These are phyloP conservation scores for Aquilaria agallochum DNA, from an alignment of 441 rosid genomes.

Conservation along the genomic window DNA sequence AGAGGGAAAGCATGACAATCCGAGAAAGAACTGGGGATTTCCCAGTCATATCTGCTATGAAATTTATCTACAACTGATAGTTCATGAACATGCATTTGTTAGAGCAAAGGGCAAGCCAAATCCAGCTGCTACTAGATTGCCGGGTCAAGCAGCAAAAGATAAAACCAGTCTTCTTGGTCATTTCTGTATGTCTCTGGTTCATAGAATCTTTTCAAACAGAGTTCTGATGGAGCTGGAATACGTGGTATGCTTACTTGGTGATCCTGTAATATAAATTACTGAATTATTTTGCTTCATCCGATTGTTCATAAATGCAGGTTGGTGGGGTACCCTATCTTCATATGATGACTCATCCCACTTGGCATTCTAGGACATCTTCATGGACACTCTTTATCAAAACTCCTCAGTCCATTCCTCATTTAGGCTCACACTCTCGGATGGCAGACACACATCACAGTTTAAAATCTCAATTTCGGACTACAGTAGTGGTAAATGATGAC, in stretches of 20 bases:
- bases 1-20: slow-evolving; percentile 30
- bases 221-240: slow-evolving; percentile 70
- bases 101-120: slow-evolving; percentile 46
- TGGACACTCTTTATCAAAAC: slow-evolving; percentile 83
- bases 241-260: slow-evolving; percentile 48
- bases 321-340: slow-evolving; percentile 84
- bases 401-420: slow-evolving; percentile 68
- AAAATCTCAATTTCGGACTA: slow-evolving; percentile 79
- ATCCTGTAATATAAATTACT: slow-evolving; percentile 11
- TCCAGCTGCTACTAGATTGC: slow-evolving; percentile 28
- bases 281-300: neutral
- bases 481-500: slow-evolving; percentile 73
- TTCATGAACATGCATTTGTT: slow-evolving; percentile 59
- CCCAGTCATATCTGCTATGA: slow-evolving; percentile 61
- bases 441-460: slow-evolving; percentile 32
- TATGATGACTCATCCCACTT: slow-evolving; percentile 85
- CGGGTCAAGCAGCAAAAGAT: slow-evolving; percentile 50
- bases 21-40: slow-evolving; percentile 38
- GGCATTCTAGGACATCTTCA: slow-evolving; percentile 91
- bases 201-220: slow-evolving; percentile 75
- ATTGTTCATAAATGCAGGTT: slow-evolving; percentile 37
- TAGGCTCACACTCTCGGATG: slow-evolving; percentile 35
- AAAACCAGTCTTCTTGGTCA: slow-evolving; percentile 70
- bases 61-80: slow-evolving; percentile 77
- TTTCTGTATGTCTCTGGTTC: slow-evolving; percentile 84